Evolutionary conservation across 2,329 filamentous ascomycete species (phyloP), one percentile per base, ranked within the genome.

Genomic region (Anthostomella pinea): DNA sequence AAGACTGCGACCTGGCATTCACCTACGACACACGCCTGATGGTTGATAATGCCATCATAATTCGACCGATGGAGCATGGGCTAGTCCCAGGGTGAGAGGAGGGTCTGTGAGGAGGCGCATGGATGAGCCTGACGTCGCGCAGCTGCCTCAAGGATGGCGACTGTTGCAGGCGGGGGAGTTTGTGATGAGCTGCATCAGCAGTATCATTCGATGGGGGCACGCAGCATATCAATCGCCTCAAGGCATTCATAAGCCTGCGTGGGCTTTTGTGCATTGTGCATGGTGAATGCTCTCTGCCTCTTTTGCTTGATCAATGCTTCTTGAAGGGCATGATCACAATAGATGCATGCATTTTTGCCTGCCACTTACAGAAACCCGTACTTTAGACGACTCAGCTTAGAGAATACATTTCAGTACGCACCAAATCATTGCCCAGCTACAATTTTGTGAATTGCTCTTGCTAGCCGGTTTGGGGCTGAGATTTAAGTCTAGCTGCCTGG

Each of bases 41-140:
- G 59, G 62, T 60, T 62, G 57, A 59, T 56, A 52, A 58, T 62
- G 62, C 59, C 60, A 62, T 64, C 59, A 51, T 66, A 67, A 67
- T 61, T 35, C 33, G 35, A 38, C 23, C 37, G 14, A 23, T 28
- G 27, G 31, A 13, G 11, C 18, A 13, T 16, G 37, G 31, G 36
- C 28, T 27, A 17, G 38, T 35, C 14, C n/a, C 5, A 31, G 18
- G 6, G 14, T 18, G 16, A 11, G 13, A 31, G 18, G 3, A 31
- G 29, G 20, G 15, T 4, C 15, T 19, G 29, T n/a, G n/a, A n/a
- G n/a, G n/a, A n/a, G n/a, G n/a, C n/a, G 14, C 8, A 30, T 30
- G 27, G 11, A 30, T 7, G n/a, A n/a, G n/a, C n/a, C n/a, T n/a
- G n/a, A n/a, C n/a, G n/a, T n/a, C n/a, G n/a, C n/a, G 37, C 39